phyloP scores from a whole-genome alignment of 352 stramenopile species.

The Pythium vanterpoolii region DNA sequence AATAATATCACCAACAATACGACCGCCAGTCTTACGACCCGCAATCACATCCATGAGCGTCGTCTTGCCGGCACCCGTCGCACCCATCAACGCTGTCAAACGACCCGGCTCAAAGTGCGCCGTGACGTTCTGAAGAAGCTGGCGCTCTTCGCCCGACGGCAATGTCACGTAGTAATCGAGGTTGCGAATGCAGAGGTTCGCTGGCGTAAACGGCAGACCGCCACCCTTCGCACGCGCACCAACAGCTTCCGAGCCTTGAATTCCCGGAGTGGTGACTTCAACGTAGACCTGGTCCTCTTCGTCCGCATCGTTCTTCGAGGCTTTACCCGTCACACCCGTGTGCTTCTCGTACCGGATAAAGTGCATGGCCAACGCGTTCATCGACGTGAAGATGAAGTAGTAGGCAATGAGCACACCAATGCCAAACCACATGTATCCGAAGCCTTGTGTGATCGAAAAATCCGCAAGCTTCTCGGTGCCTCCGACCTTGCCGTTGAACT shows the following conservation, averaged over 20 bases:
- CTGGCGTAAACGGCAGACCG: constrained; percentile 35
- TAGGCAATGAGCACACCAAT: constrained; percentile 41
- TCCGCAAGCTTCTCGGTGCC: constrained; percentile 6
- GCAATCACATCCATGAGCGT: constrained; percentile 73
- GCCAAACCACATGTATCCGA: constrained; percentile 49
- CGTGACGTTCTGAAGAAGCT: constrained; percentile 38
- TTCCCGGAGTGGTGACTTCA: constrained; percentile 29
- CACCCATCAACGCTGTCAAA: constrained; percentile 78
- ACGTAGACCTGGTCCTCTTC: constrained; percentile 35
- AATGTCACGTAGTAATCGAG: constrained; percentile 53
- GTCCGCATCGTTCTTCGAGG: constrained; percentile 27
- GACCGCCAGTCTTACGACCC: constrained; percentile 62
- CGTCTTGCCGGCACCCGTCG: constrained; percentile 53
- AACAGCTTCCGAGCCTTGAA: neutral
- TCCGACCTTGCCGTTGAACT: constrained; percentile 35
- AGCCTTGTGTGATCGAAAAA: constrained; percentile 31
- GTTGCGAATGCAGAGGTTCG: constrained; percentile 41
- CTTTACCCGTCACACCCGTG: constrained; percentile 33
- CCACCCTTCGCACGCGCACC: constrained; percentile 20
- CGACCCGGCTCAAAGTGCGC: constrained; percentile 51
- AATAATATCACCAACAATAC: constrained; percentile 81
- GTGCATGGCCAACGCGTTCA: constrained; percentile 44
- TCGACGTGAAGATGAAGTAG: constrained; percentile 50
- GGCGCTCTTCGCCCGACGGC: constrained; percentile 42
- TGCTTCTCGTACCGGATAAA: constrained; percentile 55